These are phyloP conservation scores for Aspergillus uvarum DNA, from an alignment of 2,329 filamentous ascomycete genomes.

Conservation along the genomic window DNA sequence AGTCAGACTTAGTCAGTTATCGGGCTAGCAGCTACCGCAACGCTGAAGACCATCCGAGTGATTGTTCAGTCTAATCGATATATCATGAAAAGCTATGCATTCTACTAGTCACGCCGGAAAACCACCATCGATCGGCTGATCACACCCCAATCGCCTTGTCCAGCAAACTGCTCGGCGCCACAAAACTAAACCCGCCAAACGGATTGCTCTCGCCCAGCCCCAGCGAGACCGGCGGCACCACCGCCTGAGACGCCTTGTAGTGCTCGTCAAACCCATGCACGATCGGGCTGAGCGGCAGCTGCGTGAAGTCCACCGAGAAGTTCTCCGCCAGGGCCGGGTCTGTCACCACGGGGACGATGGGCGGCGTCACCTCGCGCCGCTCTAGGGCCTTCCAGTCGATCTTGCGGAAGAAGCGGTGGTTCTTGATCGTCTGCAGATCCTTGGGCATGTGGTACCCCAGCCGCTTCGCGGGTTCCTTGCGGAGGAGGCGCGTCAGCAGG, in stretches of 20 bases:
- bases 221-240: conserved; percentile 19
- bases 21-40: no score
- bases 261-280: conserved; percentile 39
- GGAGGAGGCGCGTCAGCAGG: conserved; percentile 80
- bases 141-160: conserved; percentile 39
- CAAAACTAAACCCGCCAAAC: conserved; percentile 52
- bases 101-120: no score
- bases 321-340: conserved; percentile 96
- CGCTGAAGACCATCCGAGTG: no score
- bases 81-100: no score
- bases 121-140: neutral
- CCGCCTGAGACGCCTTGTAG: conserved; percentile 18
- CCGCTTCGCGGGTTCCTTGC: conserved; percentile 88
- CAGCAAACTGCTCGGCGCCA: conserved; percentile 49
- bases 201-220: conserved; percentile 38
- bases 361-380: conserved; percentile 77
- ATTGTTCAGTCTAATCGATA: no score
- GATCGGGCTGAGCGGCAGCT: conserved; percentile 75
- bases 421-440: conserved; percentile 81
- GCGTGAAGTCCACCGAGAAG: conserved; percentile 89
- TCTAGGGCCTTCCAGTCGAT: conserved; percentile 92
- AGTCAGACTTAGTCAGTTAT: no score
- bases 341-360: conserved; percentile 90
- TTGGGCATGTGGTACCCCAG: conserved; percentile 86
- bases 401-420: conserved; percentile 93